Percentiles rank a stretch among this genome's conserved stretches.
Evolutionary conservation across 2,329 filamentous ascomycete species (phyloP).

Genomic region (Cryphonectria carpinicola): DNA sequence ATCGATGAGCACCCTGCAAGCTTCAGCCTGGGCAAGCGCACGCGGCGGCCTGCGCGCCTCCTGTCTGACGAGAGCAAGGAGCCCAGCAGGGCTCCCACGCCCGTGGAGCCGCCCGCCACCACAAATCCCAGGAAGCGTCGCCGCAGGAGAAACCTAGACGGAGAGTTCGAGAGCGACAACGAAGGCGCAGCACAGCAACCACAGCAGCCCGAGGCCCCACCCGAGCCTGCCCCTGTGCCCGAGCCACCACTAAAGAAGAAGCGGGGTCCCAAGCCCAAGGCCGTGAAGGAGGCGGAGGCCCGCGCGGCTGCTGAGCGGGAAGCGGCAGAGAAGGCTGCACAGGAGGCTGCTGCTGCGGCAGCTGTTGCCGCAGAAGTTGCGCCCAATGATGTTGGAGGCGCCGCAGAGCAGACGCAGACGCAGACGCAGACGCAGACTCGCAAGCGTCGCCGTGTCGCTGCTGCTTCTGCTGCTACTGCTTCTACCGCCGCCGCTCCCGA

Average conservation of each 20-base stretch:
- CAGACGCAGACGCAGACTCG: conserved; percentile 20
- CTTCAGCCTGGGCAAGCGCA: conserved; percentile 55
- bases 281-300: conserved; percentile 26
- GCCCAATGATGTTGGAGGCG: conserved; percentile 8
- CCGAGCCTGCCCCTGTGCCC: conserved; percentile 27
- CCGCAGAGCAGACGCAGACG: background rate
- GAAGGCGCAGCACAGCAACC: background rate
- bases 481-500: conserved; percentile 1
- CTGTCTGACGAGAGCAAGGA: conserved; percentile 57
- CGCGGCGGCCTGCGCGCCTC: conserved; percentile 53
- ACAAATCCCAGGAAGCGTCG: conserved; percentile 22
- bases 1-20: conserved; percentile 42
- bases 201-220: background rate
- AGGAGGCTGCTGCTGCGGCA: conserved; percentile 10
- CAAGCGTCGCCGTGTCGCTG: conserved; percentile 25
- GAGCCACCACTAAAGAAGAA: conserved; percentile 25
- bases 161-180: conserved; percentile 24
- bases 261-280: conserved; percentile 25
- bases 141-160: conserved; percentile 26
- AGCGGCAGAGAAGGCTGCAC: conserved; percentile 22
- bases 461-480: background rate
- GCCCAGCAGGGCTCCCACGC: conserved; percentile 56
- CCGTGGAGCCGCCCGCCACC: conserved; percentile 34
- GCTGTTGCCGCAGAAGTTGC: background rate
- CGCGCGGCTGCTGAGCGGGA: conserved; percentile 24